These are phyloP conservation scores for Nosema muscidifuracis DNA, from an alignment of 371 early-diverging fungal genomes.

Conservation along the genomic window DNA sequence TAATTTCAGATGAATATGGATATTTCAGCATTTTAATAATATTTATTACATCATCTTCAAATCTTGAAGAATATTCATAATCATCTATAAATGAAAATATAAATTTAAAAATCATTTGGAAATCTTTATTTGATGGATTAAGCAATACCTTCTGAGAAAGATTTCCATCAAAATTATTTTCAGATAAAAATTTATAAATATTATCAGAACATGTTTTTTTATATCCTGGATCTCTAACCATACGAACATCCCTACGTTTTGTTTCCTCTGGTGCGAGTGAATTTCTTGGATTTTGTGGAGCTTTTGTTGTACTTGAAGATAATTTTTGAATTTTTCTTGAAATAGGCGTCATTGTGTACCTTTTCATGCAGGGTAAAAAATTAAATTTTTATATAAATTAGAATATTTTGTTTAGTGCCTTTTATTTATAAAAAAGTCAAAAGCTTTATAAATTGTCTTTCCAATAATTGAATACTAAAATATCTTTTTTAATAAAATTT, in stretches of 20 bases:
- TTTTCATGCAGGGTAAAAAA: constrained; percentile 30
- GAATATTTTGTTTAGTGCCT: not conserved
- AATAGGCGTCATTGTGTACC: constrained; percentile 51
- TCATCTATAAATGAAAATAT: constrained; percentile 73
- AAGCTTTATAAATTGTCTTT: not conserved
- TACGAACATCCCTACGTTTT: constrained; percentile 44
- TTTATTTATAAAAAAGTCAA: not conserved
- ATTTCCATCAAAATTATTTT: constrained; percentile 68
- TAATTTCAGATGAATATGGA: constrained; percentile 77
- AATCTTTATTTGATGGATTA: constrained; percentile 73
- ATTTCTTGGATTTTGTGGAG: constrained; percentile 11
- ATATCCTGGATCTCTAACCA: constrained; percentile 67
- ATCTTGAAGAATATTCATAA: constrained; percentile 65
- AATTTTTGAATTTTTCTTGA: constrained; percentile 34
- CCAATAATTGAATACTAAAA: not conserved
- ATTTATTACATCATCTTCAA: constrained; percentile 75
- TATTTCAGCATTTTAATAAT: constrained; percentile 74
- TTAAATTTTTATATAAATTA: not conserved
- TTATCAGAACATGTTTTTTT: constrained; percentile 66
- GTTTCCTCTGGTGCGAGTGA: constrained; percentile 38
- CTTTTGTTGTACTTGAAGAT: constrained; percentile 4
- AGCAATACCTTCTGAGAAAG: constrained; percentile 67
- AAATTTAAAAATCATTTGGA: constrained; percentile 77
- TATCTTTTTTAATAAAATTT: not conserved
- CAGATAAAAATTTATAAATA: constrained; percentile 69